Base-by-base conservation (phyloP, 306 rosid genomes). In the Fagus sylvatica region DNA sequence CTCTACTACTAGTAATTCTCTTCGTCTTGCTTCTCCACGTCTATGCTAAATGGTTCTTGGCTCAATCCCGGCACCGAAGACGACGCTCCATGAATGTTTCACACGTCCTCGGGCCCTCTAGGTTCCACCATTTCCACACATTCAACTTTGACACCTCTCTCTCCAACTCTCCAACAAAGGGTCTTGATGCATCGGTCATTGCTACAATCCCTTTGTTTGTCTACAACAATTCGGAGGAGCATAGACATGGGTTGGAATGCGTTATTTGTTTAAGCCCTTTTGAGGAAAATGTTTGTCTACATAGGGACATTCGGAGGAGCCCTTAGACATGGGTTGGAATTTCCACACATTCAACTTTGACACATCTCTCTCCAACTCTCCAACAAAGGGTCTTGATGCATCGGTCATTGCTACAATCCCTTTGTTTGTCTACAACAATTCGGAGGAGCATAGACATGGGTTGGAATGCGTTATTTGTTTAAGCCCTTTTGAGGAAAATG, bases 1-100 rank as follows among this genome's bases (percentile, higher is more conserved):
- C 97, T 9, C 80, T 96, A 30, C 90, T 96, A 17, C 78, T 93
- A 2, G 98, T 93, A 42, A 85, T 96, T 59, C 94, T 96, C 88
- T 96, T 96, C 81, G 99, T 96, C 64, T 86, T 96, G 16, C 83
- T 96, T 32, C 99, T 96, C 75, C 99, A 96, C 54, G 78, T 91
- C 74, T 96, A 91, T 79, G 99, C 99, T 36, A 89, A 89, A 40
- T 91, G 97, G 91, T 91, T 96, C 90, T 64, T 91, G 1, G 84
- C 92, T 41, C 98, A 84, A 2, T 78, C 94, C 17, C 90, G 62
- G 76, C 86, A 82, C 11, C 91, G 78, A 1, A 87, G 93, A 10
- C 19, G 83, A 59, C 75, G 83, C 41, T 72, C 96, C 2, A 81
- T 87, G 8, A 76, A 90, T 0, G 90, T 89, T 74, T 88, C 98